phyloP scores from a whole-genome alignment of 257 asterid genomes.

The Fraxinus quadrangulata region DNA sequence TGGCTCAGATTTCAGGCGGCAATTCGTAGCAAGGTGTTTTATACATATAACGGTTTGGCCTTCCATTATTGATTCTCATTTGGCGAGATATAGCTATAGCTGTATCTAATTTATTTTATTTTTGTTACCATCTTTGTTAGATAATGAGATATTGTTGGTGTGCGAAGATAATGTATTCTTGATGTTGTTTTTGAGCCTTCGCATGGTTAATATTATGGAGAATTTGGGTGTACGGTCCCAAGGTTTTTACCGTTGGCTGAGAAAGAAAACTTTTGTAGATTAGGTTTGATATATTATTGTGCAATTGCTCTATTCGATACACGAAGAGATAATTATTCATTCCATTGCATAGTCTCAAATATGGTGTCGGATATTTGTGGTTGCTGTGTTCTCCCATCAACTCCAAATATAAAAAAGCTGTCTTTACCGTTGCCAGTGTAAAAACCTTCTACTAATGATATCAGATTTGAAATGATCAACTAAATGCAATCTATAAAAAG shows the following conservation, averaged over 20 bases:
- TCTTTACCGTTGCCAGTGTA: neutral
- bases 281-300: neutral
- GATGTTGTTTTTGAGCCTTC: too few relatives aligned
- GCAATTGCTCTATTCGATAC: neutral
- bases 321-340: neutral
- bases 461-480: conserved; percentile 25
- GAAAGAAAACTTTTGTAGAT: neutral
- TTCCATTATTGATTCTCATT: neutral
- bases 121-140: neutral
- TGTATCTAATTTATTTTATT: neutral
- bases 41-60: neutral
- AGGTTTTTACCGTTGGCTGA: neutral
- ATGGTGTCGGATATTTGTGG: neutral
- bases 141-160: neutral
- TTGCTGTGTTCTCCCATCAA: neutral
- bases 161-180: neutral
- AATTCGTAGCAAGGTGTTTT: neutral
- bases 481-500: neutral
- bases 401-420: neutral
- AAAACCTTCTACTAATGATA: conserved; percentile 14
- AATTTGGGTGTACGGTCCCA: neutral
- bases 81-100: neutral
- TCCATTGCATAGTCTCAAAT: neutral
- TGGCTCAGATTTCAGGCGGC: neutral
- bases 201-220: neutral